Evolutionary conservation across 495 filamentous ascomycete genomes (phyloP).

Genomic region (Hyaloscypha variabilis): DNA sequence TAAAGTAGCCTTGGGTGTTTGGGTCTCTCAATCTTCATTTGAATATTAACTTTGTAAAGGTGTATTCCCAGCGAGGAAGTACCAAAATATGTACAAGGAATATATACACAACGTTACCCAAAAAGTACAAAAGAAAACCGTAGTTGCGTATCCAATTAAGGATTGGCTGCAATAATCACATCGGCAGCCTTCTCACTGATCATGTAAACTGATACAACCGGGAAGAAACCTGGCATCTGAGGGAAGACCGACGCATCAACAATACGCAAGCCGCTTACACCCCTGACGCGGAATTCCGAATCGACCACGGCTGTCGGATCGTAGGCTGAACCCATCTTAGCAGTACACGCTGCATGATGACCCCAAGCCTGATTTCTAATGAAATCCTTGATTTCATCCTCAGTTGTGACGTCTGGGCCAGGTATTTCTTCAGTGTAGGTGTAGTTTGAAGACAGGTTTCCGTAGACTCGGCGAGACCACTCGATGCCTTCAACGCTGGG

Average conservation of each 20-base stretch:
- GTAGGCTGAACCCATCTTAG: conserved; percentile 18
- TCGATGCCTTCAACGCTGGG: conserved; percentile 51
- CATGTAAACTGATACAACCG: conserved; percentile 55
- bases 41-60: too few species aligned
- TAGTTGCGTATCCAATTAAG: too few species aligned
- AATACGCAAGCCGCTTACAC: conserved; percentile 55
- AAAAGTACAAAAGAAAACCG: too few species aligned
- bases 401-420: conserved; percentile 40
- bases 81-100: too few species aligned
- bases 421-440: conserved; percentile 51
- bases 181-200: conserved; percentile 60
- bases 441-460: conserved; percentile 35
- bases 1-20: too few species aligned
- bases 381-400: conserved; percentile 48
- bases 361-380: conserved; percentile 58
- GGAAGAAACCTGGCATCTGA: conserved; percentile 57
- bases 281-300: conserved; percentile 55
- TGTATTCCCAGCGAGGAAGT: too few species aligned
- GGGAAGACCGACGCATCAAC: conserved; percentile 63
- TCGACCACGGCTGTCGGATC: conserved; percentile 56
- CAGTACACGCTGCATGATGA: conserved; percentile 61
- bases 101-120: too few species aligned
- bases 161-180: conserved; percentile 36
- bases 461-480: conserved; percentile 45
- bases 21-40: too few species aligned